Percentiles rank a stretch among this genome's conserved stretches.
These are phyloP conservation scores for Aspergillus viridinutans DNA, from an alignment of 2,329 filamentous ascomycete species.

Conservation along the genomic window DNA sequence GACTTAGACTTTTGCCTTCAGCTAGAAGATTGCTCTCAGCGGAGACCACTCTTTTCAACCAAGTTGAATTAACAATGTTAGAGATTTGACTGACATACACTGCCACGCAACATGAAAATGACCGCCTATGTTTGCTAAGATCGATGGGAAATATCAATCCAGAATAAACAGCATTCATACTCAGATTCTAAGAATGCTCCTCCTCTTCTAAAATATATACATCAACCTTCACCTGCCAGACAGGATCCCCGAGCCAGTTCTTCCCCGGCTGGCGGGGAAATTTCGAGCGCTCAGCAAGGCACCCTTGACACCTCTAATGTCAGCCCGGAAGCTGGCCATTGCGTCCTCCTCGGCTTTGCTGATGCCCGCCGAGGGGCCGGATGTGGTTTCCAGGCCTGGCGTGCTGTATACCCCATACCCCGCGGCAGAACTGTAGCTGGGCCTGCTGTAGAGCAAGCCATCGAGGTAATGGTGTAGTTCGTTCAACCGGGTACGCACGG, in stretches of 20 bases:
- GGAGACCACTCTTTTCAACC: not conserved
- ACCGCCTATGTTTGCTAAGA: not conserved
- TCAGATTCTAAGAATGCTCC: not conserved
- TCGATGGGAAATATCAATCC: not conserved
- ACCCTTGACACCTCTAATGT: constrained; percentile 61
- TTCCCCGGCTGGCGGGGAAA: constrained; percentile 45
- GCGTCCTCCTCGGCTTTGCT: constrained; percentile 51
- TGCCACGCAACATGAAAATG: not conserved
- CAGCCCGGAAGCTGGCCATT: constrained; percentile 54
- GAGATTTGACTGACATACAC: not conserved
- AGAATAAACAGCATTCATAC: not conserved
- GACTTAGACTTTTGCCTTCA: not conserved
- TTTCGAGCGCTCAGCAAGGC: constrained; percentile 60
- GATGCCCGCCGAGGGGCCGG: constrained; percentile 20
- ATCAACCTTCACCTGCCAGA: not conserved
- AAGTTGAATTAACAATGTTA: not conserved
- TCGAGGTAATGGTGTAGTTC: constrained; percentile 54
- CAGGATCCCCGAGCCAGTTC: constrained; percentile 19
- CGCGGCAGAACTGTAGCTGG: constrained; percentile 23
- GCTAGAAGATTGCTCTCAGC: not conserved
- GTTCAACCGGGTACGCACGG: constrained; percentile 31
- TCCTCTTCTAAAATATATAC: not conserved
- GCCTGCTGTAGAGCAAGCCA: constrained; percentile 38
- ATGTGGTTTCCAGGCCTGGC: constrained; percentile 23
- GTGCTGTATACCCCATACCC: constrained; percentile 34